Conservation (phyloP, 345 rosid species). For the Arabidopsis thaliana region TAIR10.1 NC_003070.9:6949001-6949500, state of each 20-base stretch:
- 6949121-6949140: conserved; percentile 18
- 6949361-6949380: not conserved
- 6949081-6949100: not conserved
- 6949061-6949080: not conserved
- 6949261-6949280: conserved; percentile 62
- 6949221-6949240: conserved; percentile 59
- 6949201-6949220: conserved; percentile 69
- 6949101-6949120: not conserved
- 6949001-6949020: not conserved
- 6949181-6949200: conserved; percentile 81
- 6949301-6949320: conserved; percentile 49
- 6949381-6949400: not conserved
- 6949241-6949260: conserved; percentile 58
- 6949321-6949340: not conserved
- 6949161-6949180: conserved; percentile 59
- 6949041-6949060: not conserved
- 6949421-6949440: conserved; percentile 15
- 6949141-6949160: not conserved
- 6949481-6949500: conserved; percentile 97
- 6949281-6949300: conserved; percentile 68
- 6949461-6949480: conserved; percentile 92
- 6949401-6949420: not conserved
- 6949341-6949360: not conserved
- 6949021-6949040: not conserved
- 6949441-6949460: conserved; percentile 51